A percentile compares a stretch with the other conserved stretches of the same genome.
These are phyloP conservation scores for Cyclotella kingstonii DNA, from an alignment of 108 stramenopile species.

Conservation along the genomic window DNA sequence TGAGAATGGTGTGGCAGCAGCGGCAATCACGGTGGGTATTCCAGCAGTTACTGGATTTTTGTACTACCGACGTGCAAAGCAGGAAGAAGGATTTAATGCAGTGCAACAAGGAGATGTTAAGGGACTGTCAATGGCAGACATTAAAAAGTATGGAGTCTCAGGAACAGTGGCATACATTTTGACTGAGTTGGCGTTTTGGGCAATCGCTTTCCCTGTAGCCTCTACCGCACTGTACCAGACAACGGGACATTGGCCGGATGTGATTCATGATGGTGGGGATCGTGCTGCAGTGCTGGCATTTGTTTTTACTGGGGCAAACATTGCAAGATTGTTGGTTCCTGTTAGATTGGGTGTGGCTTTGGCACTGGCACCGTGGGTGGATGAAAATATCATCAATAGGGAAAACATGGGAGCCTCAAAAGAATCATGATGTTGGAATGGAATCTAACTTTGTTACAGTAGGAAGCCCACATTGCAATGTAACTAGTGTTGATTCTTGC, in stretches of 20 bases:
- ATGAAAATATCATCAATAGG: conserved; percentile 74
- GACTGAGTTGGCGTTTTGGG: conserved; percentile 90
- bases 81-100: conserved; percentile 42
- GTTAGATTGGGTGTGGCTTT: conserved; percentile 83
- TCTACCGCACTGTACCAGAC: conserved; percentile 72
- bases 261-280: conserved; percentile 70
- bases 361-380: conserved; percentile 91
- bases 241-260: conserved; percentile 90
- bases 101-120: conserved; percentile 27
- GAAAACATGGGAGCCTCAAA: background rate
- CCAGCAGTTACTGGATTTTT: conserved; percentile 68
- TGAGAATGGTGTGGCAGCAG: conserved; percentile 54
- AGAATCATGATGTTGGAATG: no score
- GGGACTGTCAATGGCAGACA: conserved; percentile 72
- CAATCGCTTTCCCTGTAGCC: conserved; percentile 85
- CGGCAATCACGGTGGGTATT: conserved; percentile 66
- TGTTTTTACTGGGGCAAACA: conserved; percentile 84
- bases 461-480: no score
- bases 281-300: conserved; percentile 79
- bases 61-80: conserved; percentile 56
- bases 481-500: background rate
- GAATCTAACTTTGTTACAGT: no score
- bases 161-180: conserved; percentile 86
- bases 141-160: conserved; percentile 84
- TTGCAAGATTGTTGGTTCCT: conserved; percentile 84